These are phyloP conservation scores for Ustilago trichophora DNA, from an alignment of 1,284 basidiomycete species.

Conservation along the genomic window DNA sequence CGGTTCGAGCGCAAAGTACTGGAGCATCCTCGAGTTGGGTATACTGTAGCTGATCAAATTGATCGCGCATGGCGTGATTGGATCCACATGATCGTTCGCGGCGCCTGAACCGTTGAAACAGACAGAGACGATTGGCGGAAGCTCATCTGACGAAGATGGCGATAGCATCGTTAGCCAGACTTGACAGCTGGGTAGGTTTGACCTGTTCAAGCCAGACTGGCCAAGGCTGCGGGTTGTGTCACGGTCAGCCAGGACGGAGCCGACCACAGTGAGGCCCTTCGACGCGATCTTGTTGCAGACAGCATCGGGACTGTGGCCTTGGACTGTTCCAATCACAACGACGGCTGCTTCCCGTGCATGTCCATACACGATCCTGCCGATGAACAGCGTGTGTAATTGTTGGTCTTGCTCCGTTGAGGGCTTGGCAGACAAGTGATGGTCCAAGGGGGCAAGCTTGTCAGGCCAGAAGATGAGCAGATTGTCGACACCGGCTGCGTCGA, in stretches of 20 bases:
- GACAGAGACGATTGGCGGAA: constrained; percentile 10
- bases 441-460: constrained; percentile 18
- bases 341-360: constrained; percentile 22
- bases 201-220: neutral
- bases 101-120: neutral
- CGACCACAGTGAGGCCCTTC: constrained; percentile 6
- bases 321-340: constrained; percentile 17
- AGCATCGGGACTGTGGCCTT: neutral
- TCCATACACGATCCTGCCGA: constrained; percentile 13
- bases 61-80: constrained; percentile 13
- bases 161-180: constrained; percentile 6
- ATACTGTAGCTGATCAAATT: constrained; percentile 70
- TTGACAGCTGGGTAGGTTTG: neutral
- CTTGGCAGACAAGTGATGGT: neutral
- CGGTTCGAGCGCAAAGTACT: constrained; percentile 72
- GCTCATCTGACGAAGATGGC: neutral
- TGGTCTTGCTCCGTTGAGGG: too few relatives aligned
- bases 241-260: neutral
- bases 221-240: too few relatives aligned
- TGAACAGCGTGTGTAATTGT: neutral
- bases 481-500: constrained; percentile 6
- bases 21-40: constrained; percentile 70
- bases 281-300: neutral
- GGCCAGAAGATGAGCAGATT: constrained; percentile 43
- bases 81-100: neutral